Conservation (phyloP, 2,329 filamentous ascomycete genomes). For the Aspergillus sp. region DNA sequence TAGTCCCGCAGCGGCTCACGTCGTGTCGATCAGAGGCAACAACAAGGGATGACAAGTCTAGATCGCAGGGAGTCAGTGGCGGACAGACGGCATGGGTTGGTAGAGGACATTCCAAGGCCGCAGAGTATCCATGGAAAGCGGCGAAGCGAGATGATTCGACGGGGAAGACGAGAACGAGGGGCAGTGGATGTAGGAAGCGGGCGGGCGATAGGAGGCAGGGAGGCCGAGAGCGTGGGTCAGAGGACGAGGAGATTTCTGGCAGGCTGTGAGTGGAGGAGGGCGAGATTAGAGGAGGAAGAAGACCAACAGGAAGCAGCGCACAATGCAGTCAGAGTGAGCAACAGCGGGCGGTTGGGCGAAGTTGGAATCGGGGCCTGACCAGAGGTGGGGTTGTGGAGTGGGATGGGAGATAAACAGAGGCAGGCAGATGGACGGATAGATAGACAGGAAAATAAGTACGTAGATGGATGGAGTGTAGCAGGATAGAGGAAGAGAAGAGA, state of each 20-base stretch:
- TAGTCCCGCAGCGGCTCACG: background rate
- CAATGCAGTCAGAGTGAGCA: background rate
- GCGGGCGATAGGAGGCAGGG: constrained; percentile 7
- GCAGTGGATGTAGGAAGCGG: constrained; percentile 7
- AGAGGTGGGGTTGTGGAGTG: constrained; percentile 1
- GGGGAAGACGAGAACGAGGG: constrained; percentile 3
- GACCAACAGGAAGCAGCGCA: constrained; percentile 8
- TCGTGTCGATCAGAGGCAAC: background rate
- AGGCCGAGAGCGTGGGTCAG: constrained; percentile 4
- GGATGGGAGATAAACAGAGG: constrained; percentile 4
- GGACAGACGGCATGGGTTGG: too few species aligned
- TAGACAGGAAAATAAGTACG: constrained; percentile 1
- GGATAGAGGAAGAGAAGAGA: constrained; percentile 1
- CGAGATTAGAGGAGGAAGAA: constrained; percentile 6
- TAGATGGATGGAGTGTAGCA: constrained; percentile 1
- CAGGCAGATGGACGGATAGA: too few species aligned
- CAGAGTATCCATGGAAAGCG: constrained; percentile 1
- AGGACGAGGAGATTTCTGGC: constrained; percentile 6
- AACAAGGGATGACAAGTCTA: background rate
- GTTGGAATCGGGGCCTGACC: constrained; percentile 1
- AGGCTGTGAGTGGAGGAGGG: constrained; percentile 13
- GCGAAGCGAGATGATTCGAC: constrained; percentile 9
- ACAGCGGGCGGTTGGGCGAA: background rate
- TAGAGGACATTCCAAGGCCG: background rate
- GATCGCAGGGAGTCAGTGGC: background rate